These are phyloP conservation scores for Stephanodiscus minutulus DNA, from an alignment of 108 stramenopile genomes.

Conservation along the genomic window DNA sequence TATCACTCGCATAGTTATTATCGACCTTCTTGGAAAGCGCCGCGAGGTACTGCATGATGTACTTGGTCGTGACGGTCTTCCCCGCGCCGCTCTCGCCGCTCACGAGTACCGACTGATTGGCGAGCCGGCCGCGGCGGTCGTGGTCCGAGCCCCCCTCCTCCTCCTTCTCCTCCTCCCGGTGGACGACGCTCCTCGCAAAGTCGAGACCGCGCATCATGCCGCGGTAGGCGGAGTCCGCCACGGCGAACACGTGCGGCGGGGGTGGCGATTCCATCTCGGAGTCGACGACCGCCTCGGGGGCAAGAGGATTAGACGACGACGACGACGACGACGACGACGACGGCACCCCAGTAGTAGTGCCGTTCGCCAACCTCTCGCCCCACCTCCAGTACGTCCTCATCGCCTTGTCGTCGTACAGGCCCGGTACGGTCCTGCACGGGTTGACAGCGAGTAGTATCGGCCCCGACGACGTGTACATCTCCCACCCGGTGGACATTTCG, in stretches of 20 bases:
- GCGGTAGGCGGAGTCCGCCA: constrained; percentile 92
- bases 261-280: constrained; percentile 7
- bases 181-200: constrained; percentile 29
- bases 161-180: constrained; percentile 5
- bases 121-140: background rate
- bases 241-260: constrained; percentile 79
- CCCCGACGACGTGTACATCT: constrained; percentile 65
- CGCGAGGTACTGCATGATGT: constrained; percentile 85
- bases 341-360: no score
- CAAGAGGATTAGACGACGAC: no score
- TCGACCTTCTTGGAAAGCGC: constrained; percentile 59
- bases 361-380: constrained; percentile 32
- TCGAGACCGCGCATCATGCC: constrained; percentile 63
- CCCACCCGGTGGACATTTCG: constrained; percentile 45
- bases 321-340: constrained; percentile 3
- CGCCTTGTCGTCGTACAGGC: constrained; percentile 38
- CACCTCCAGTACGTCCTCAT: constrained; percentile 42
- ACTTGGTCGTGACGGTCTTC: constrained; percentile 87
- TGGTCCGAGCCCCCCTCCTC: constrained; percentile 13
- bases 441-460: constrained; percentile 71
- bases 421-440: constrained; percentile 51
- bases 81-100: constrained; percentile 86
- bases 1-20: background rate
- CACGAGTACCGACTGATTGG: constrained; percentile 69
- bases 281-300: background rate